Conservation (phyloP, 2,329 filamentous ascomycete genomes). For the Reticulascus tulasneorum region DNA sequence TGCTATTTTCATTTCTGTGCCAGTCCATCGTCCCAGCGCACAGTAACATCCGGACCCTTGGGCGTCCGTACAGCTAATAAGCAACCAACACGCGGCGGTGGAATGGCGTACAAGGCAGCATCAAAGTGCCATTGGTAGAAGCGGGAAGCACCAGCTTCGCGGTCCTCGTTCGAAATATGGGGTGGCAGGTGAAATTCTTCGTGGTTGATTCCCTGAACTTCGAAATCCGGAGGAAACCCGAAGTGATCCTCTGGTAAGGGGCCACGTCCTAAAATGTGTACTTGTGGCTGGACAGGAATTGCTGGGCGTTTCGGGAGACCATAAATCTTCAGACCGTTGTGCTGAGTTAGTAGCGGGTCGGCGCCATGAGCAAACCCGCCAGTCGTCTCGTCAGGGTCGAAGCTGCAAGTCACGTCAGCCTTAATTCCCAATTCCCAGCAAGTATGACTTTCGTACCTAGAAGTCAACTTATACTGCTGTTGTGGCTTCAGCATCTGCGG, state of each 20-base stretch:
- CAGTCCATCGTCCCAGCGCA: constrained; percentile 41
- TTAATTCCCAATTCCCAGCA: too few species aligned
- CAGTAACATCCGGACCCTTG: constrained; percentile 27
- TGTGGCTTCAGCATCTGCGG: constrained; percentile 32
- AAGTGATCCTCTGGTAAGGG: constrained; percentile 35
- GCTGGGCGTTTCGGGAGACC: constrained; percentile 40
- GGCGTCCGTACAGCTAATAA: constrained; percentile 34
- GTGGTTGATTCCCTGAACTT: constrained; percentile 33
- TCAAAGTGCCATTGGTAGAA: constrained; percentile 47
- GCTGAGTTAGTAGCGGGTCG: constrained; percentile 27
- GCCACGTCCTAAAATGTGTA: constrained; percentile 32
- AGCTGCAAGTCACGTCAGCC: too few species aligned
- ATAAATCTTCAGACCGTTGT: constrained; percentile 22
- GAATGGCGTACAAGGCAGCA: constrained; percentile 35
- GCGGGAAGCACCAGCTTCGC: constrained; percentile 34
- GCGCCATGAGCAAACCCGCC: constrained; percentile 32
- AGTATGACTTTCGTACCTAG: constrained; percentile 9
- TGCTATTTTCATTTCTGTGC: constrained; percentile 34
- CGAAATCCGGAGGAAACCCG: constrained; percentile 32
- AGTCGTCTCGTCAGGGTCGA: constrained; percentile 18
- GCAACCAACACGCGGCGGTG: constrained; percentile 38
- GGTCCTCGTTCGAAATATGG: constrained; percentile 27
- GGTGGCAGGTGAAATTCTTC: constrained; percentile 35
- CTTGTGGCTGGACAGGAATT: constrained; percentile 31
- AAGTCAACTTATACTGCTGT: constrained; percentile 34